phyloP scores from a whole-genome alignment of 176 grass and related monocot genomes.

The Olyra latifolia region DNA sequence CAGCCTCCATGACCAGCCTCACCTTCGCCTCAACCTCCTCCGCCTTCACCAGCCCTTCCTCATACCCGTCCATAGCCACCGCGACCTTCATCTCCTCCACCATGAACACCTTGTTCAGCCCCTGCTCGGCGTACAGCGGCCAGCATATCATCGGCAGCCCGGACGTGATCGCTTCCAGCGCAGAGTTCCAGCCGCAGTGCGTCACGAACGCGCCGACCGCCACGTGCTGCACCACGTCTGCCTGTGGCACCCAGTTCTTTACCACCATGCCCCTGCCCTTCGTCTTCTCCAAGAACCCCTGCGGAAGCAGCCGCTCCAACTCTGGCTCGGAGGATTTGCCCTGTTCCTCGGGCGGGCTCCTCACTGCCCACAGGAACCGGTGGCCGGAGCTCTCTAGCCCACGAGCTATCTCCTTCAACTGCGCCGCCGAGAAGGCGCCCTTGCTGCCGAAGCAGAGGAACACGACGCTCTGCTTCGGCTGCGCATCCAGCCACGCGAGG shows the following conservation, averaged over 20 bases:
- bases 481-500: slow-evolving; percentile 62
- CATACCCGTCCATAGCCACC: slow-evolving; percentile 37
- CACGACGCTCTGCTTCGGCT: slow-evolving; percentile 52
- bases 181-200: slow-evolving; percentile 60
- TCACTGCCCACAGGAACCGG: slow-evolving; percentile 57
- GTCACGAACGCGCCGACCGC: slow-evolving; percentile 52
- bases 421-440: slow-evolving; percentile 45
- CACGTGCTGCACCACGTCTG: slow-evolving; percentile 52
- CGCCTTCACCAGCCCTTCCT: slow-evolving; percentile 40
- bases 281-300: slow-evolving; percentile 62
- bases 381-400: slow-evolving; percentile 63
- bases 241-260: slow-evolving; percentile 59
- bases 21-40: slow-evolving; percentile 61
- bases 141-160: slow-evolving; percentile 63
- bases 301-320: slow-evolving; percentile 50
- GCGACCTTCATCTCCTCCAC: slow-evolving; percentile 54
- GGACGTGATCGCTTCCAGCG: slow-evolving; percentile 49
- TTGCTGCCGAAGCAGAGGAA: slow-evolving; percentile 83
- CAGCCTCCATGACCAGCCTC: slow-evolving; percentile 54
- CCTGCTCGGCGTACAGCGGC: slow-evolving; percentile 77
- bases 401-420: slow-evolving; percentile 47
- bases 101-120: slow-evolving; percentile 59
- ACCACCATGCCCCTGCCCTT: slow-evolving; percentile 48
- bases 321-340: slow-evolving; percentile 28
- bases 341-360: slow-evolving; percentile 30